phyloP scores from a whole-genome alignment of 148 eudicot genomes.

The Rhododendron kiyosumense region DNA sequence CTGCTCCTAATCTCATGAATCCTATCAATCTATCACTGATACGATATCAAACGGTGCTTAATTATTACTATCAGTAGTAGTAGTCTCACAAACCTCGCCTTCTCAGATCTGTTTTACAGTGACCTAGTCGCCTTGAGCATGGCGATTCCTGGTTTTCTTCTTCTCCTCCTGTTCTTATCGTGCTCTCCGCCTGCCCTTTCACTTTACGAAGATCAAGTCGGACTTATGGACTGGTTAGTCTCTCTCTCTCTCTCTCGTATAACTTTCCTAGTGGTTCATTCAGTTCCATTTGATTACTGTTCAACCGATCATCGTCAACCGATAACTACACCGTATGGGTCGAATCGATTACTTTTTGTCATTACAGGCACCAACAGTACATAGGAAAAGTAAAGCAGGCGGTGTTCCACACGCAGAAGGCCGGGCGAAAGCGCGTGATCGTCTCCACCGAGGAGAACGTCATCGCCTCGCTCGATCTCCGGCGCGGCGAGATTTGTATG shows the following conservation, averaged over 20 bases:
- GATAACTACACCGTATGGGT: background rate
- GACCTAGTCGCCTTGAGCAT: slow-evolving; percentile 40
- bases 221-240: slow-evolving; percentile 73
- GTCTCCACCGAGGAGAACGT: slow-evolving; percentile 89
- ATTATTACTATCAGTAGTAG: no score
- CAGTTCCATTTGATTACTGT: background rate
- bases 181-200: slow-evolving; percentile 35
- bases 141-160: slow-evolving; percentile 68
- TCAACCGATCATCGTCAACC: background rate
- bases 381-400: slow-evolving; percentile 93
- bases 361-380: slow-evolving; percentile 85
- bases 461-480: slow-evolving; percentile 92
- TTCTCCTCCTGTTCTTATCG: slow-evolving; percentile 32
- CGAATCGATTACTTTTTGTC: background rate
- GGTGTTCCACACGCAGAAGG: slow-evolving; percentile 90
- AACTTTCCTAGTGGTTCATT: background rate
- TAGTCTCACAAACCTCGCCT: background rate
- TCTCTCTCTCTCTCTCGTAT: background rate
- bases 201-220: slow-evolving; percentile 86
- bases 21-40: no score
- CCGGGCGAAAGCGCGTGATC: slow-evolving; percentile 90
- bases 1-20: no score
- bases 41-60: no score
- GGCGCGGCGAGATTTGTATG: slow-evolving; percentile 92
- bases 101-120: slow-evolving; percentile 14